Percentiles rank a stretch among this genome's conserved stretches.
Evolutionary conservation across 2,329 filamentous ascomycete genomes (phyloP).

Genomic region (Diaporthe sp.): DNA sequence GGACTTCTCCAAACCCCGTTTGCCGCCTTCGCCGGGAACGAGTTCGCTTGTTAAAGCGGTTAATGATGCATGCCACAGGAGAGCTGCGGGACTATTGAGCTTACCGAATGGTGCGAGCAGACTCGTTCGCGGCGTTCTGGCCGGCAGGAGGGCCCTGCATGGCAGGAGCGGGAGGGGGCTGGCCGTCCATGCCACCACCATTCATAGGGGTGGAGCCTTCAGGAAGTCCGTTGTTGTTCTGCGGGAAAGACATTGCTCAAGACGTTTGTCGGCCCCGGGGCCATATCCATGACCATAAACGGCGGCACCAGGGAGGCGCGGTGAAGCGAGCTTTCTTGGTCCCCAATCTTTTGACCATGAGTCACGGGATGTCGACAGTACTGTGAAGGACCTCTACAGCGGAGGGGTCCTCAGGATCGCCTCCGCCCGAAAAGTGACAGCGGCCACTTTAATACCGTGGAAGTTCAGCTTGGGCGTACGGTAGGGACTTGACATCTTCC

Average conservation of each 20-base stretch:
- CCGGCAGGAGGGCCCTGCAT: constrained; percentile 14
- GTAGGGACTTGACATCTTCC: constrained; percentile 21
- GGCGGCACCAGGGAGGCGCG: no score
- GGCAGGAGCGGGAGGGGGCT: constrained; percentile 7
- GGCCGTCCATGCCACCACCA: constrained; percentile 12
- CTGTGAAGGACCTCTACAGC: no score
- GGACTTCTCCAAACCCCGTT: neutral
- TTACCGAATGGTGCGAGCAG: constrained; percentile 32
- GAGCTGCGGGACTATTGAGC: neutral
- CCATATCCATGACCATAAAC: no score
- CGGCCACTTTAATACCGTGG: no score
- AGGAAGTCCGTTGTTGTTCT: neutral
- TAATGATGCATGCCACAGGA: neutral
- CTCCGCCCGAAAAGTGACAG: no score
- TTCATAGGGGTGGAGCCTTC: neutral
- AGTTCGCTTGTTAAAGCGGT: accelerated
- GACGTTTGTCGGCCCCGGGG: no score
- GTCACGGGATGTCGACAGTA: no score
- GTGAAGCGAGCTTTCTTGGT: no score
- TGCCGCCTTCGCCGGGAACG: neutral
- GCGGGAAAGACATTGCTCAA: neutral
- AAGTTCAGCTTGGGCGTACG: constrained; percentile 25
- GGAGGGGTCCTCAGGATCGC: no score
- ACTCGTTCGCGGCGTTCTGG: constrained; percentile 28
- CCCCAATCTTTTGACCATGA: no score